Evolutionary conservation across 176 grass and related monocot species (phyloP).

Genomic region (Zoysia pacifica): DNA sequence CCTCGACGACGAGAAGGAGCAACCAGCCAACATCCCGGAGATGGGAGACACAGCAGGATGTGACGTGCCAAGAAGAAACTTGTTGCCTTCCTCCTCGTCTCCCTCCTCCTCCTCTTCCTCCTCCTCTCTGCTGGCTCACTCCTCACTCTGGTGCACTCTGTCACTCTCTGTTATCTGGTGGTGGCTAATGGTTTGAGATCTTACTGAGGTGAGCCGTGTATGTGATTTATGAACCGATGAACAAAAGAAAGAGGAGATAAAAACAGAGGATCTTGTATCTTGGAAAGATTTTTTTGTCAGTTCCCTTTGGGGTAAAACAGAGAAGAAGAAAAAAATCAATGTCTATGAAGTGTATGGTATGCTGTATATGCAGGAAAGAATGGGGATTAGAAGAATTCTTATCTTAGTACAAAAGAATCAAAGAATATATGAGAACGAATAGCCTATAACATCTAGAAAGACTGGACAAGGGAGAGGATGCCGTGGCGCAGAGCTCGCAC

Average conservation of each 20-base stretch:
- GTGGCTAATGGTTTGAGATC: slow-evolving; percentile 41
- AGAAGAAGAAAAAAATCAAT: slow-evolving; percentile 41
- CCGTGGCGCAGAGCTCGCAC: slow-evolving; percentile 51
- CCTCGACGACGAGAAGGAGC: slow-evolving; percentile 74
- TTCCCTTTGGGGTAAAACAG: slow-evolving; percentile 36
- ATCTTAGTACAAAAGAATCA: slow-evolving; percentile 90
- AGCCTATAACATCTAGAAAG: slow-evolving; percentile 58
- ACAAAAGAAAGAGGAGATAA: slow-evolving; percentile 24
- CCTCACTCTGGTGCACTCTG: neutral
- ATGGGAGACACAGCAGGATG: slow-evolving; percentile 5
- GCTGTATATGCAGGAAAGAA: slow-evolving; percentile 66
- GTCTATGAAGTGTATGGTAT: slow-evolving; percentile 49
- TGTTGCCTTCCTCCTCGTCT: neutral
- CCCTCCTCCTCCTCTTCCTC: slow-evolving; percentile 18
- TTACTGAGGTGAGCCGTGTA: slow-evolving; percentile 34
- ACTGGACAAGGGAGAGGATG: slow-evolving; percentile 37
- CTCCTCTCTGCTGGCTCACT: neutral
- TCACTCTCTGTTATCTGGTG: slow-evolving; percentile 28
- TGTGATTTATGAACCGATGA: slow-evolving; percentile 28
- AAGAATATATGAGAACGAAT: slow-evolving; percentile 62
- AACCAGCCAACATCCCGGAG: slow-evolving; percentile 95
- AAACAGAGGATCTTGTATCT: slow-evolving; percentile 41
- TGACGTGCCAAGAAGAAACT: slow-evolving; percentile 29
- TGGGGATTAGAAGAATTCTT: slow-evolving; percentile 38
- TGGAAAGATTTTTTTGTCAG: slow-evolving; percentile 54